Evolutionary conservation across 2,329 filamentous ascomycete species (phyloP).

Genomic region (Ciborinia camelliae): DNA sequence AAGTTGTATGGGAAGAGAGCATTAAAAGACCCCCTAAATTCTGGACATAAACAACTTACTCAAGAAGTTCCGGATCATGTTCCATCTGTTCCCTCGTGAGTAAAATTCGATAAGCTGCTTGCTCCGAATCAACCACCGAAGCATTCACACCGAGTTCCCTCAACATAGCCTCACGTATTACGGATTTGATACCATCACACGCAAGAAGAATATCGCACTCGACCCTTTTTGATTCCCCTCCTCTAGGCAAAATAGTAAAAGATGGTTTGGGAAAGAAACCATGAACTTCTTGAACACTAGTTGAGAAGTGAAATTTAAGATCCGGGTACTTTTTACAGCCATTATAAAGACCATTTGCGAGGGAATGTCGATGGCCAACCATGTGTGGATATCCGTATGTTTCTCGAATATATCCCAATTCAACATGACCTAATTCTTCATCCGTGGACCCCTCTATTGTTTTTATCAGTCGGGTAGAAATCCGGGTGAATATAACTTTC

Average conservation of each 20-base stretch:
- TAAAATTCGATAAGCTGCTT: slow-evolving; percentile 78
- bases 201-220: slow-evolving; percentile 53
- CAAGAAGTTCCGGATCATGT: slow-evolving; percentile 55
- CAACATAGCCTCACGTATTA: slow-evolving; percentile 53
- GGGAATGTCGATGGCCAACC: slow-evolving; percentile 73
- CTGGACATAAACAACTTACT: not conserved
- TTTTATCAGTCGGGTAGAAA: not conserved
- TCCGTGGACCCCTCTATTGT: slow-evolving; percentile 61
- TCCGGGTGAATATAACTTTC: no score
- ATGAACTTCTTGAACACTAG: slow-evolving; percentile 49
- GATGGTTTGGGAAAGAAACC: slow-evolving; percentile 57
- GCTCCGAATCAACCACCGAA: slow-evolving; percentile 67
- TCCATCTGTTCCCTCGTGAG: slow-evolving; percentile 64
- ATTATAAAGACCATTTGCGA: slow-evolving; percentile 66
- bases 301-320: slow-evolving; percentile 67
- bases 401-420: slow-evolving; percentile 59
- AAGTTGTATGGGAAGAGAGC: not conserved
- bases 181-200: slow-evolving; percentile 55
- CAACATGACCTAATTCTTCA: slow-evolving; percentile 65
- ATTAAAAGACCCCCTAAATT: no score
- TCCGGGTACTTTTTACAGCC: slow-evolving; percentile 60
- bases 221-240: slow-evolving; percentile 48
- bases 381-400: slow-evolving; percentile 59
- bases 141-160: slow-evolving; percentile 46
- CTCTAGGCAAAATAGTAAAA: slow-evolving; percentile 54